Base-by-base conservation (phyloP, 2,329 filamentous ascomycete species). In the Bipolaris cookei region DNA sequence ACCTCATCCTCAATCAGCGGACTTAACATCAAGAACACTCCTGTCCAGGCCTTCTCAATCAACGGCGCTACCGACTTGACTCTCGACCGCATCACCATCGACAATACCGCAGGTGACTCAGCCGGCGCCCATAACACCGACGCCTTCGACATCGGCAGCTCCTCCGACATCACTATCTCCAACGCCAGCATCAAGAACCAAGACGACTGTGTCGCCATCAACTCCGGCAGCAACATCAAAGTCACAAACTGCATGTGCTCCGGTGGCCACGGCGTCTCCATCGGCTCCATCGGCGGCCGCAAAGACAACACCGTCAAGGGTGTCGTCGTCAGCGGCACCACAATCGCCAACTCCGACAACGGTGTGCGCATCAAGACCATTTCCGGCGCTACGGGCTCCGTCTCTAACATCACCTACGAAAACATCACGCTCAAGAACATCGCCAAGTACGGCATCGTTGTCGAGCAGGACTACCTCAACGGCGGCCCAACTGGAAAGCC, bases 321-420 rank as follows among this genome's bases (percentile, higher is more conserved):
- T 49, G 79, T 88, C n/a, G 77, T 75, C 21, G 82, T 88, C 62
- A 69, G 78, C 32, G 76, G 79, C 58, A 80, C 77, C 8, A 78
- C 73, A 18, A 79, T 87, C 59, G 71, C 64, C 56, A 76, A 86
- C 70, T 86, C 83, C 0, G 72, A 80, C 48, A 85, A 86, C 70
- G 85, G 83, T 52, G 77, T 86, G 47, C 84, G 84, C 56, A 81
- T 87, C 76, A 88, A 88, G 78, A 84, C 82, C 10, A 79, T 83
- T 23, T 80, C 74, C 41, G 80, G 76, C 49, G 79, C 79, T 3
- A 85, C 81, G 0, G 85, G 85, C 42, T 76, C 76, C 6, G 82
- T 88, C 55, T 75, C 70, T 34, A 79, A 78, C 56, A 58, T 83
- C 51, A 78, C 76, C 20, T 84, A 81, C 73, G 70, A 75, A 58